phyloP scores from a whole-genome alignment of 768 basidiomycete genomes.

The Suillus bovinus region DNA sequence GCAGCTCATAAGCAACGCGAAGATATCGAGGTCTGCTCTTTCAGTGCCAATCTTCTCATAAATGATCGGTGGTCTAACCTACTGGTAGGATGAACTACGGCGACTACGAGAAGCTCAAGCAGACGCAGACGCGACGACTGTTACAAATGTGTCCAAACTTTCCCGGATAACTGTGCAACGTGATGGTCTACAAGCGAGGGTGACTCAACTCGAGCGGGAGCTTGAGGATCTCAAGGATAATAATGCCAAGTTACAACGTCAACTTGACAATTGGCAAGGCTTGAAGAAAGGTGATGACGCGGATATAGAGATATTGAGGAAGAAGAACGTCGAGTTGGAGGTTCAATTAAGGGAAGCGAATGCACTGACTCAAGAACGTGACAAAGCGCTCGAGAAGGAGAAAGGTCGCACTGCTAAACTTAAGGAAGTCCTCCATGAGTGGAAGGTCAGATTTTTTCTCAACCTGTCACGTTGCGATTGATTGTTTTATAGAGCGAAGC shows the following conservation, averaged over 20 bases:
- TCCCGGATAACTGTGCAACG: conserved; percentile 59
- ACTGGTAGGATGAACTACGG: conserved; percentile 38
- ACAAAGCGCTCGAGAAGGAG: conserved; percentile 37
- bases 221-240: conserved; percentile 61
- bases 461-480: background rate
- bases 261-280: conserved; percentile 68
- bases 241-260: conserved; percentile 55
- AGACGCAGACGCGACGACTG: conserved; percentile 46
- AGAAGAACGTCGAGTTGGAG: conserved; percentile 58
- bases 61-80: background rate
- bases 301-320: conserved; percentile 55
- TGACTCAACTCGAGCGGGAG: conserved; percentile 53
- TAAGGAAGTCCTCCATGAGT: conserved; percentile 42
- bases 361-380: conserved; percentile 28
- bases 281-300: conserved; percentile 65
- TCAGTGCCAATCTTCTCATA: conserved; percentile 1
- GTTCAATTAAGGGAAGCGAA: conserved; percentile 50
- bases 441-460: conserved; percentile 42
- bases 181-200: conserved; percentile 53
- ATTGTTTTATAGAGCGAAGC: conserved; percentile 38
- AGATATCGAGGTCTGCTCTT: conserved; percentile 43
- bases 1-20: conserved; percentile 44
- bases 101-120: conserved; percentile 51
- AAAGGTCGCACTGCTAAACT: conserved; percentile 42
- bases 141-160: conserved; percentile 50